These are phyloP conservation scores for Beauveria scarabaeidicola DNA, from an alignment of 2,329 filamentous ascomycete species.

Conservation along the genomic window DNA sequence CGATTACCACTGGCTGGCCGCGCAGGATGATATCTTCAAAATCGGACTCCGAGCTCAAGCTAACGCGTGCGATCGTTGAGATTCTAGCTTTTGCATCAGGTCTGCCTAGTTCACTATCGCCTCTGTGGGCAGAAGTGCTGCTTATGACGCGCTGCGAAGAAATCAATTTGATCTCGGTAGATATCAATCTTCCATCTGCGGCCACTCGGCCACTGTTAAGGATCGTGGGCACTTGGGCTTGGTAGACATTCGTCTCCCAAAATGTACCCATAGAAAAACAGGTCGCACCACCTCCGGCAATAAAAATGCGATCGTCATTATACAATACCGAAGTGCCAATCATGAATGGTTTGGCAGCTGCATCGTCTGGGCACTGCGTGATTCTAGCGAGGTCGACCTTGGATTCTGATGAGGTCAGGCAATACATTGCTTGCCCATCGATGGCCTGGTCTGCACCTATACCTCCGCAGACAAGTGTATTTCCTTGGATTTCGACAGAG, in stretches of 20 bases:
- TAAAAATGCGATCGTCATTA: slow-evolving; percentile 42
- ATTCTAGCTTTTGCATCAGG: slow-evolving; percentile 14
- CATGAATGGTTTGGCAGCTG: slow-evolving; percentile 48
- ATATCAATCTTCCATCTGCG: background rate
- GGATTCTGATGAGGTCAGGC: background rate
- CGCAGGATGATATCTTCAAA: slow-evolving; percentile 52
- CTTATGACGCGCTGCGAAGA: slow-evolving; percentile 6
- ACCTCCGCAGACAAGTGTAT: slow-evolving; percentile 25
- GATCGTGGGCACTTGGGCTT: slow-evolving; percentile 22
- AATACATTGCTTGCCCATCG: slow-evolving; percentile 15
- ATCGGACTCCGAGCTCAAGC: slow-evolving; percentile 41
- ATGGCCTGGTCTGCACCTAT: slow-evolving; percentile 20
- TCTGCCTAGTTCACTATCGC: background rate
- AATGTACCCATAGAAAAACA: slow-evolving; percentile 88
- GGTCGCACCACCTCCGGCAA: slow-evolving; percentile 74
- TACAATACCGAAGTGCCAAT: slow-evolving; percentile 55
- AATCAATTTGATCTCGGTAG: background rate
- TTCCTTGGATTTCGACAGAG: slow-evolving; percentile 16
- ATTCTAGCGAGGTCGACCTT: slow-evolving; percentile 9
- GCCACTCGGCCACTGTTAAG: background rate
- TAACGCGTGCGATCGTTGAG: slow-evolving; percentile 40
- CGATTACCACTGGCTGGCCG: slow-evolving; percentile 52
- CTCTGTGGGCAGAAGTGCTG: slow-evolving; percentile 7
- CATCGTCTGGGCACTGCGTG: slow-evolving; percentile 3
- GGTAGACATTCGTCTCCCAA: slow-evolving; percentile 60